Percentiles rank a stretch among this genome's conserved stretches.
Conservation (phyloP, 768 basidiomycete species). For the Agaricus subrufescens region DNA sequence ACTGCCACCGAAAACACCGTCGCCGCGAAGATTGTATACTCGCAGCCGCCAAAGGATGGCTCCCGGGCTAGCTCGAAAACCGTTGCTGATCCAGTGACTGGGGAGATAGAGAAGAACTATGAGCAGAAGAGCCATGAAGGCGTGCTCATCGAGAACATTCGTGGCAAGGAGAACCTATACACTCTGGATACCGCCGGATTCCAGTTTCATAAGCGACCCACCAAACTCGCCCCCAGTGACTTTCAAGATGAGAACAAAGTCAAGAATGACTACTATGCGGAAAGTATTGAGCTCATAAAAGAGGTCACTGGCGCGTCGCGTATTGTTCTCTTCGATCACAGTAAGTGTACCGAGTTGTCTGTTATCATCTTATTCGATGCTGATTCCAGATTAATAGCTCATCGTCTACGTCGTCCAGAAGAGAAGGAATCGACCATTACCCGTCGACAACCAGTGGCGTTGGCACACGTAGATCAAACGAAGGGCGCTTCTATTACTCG, state of each 20-base stretch:
- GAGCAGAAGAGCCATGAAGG: too few relatives aligned
- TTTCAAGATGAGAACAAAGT: slow-evolving; percentile 39
- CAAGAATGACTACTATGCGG: slow-evolving; percentile 49
- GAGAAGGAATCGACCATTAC: slow-evolving; percentile 27
- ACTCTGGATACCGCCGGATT: slow-evolving; percentile 49
- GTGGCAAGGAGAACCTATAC: slow-evolving; percentile 40
- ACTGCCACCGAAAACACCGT: too few relatives aligned
- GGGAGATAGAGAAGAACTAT: too few relatives aligned
- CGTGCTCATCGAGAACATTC: slow-evolving; percentile 46
- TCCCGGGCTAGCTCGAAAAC: too few relatives aligned
- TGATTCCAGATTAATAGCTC: slow-evolving; percentile 23
- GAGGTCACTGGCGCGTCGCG: slow-evolving; percentile 50
- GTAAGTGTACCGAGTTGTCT: slow-evolving; percentile 26
- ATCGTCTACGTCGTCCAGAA: slow-evolving; percentile 39
- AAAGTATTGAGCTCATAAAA: slow-evolving; percentile 53
- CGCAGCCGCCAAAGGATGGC: too few relatives aligned
- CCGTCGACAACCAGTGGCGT: slow-evolving; percentile 41
- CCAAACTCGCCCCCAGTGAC: slow-evolving; percentile 30
- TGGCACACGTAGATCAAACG: slow-evolving; percentile 52
- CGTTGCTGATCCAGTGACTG: too few relatives aligned
- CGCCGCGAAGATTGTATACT: too few relatives aligned
- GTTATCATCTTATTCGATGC: not conserved
- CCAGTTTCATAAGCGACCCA: slow-evolving; percentile 30
- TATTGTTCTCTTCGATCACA: slow-evolving; percentile 61
- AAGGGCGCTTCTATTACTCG: slow-evolving; percentile 35